These are phyloP conservation scores for Fragaria ananassa DNA, from an alignment of 306 rosid genomes.

Conservation along the genomic window DNA sequence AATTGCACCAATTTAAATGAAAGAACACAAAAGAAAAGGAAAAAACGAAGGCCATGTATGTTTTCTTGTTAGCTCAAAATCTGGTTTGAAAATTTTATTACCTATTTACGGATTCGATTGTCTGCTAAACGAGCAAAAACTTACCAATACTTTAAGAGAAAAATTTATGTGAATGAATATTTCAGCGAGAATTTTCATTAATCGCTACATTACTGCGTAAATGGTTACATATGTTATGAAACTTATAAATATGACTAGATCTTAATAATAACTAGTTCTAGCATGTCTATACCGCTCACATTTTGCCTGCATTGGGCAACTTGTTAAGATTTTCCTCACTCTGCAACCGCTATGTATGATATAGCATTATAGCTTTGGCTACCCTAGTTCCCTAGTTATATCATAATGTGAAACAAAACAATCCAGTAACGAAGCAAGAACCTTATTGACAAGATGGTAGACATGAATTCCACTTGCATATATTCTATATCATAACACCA, in stretches of 20 bases:
- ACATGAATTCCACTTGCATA: slow-evolving; percentile 12
- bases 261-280: too few relatives aligned
- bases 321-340: not conserved
- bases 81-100: not conserved
- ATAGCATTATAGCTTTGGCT: not conserved
- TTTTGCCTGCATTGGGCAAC: not conserved
- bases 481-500: not conserved
- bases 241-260: too few relatives aligned
- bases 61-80: not conserved
- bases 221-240: too few relatives aligned
- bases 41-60: not conserved
- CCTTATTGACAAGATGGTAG: not conserved
- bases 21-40: not conserved
- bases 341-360: not conserved
- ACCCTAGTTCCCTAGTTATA: not conserved
- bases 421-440: not conserved
- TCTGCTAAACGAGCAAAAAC: not conserved
- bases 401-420: not conserved
- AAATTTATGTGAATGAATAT: too few relatives aligned
- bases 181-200: too few relatives aligned
- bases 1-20: not conserved
- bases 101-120: too few relatives aligned
- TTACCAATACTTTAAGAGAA: too few relatives aligned
- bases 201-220: too few relatives aligned
- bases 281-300: not conserved